phyloP scores from a whole-genome alignment of 2,329 filamentous ascomycete genomes.

The Trichothecium roseum region DNA sequence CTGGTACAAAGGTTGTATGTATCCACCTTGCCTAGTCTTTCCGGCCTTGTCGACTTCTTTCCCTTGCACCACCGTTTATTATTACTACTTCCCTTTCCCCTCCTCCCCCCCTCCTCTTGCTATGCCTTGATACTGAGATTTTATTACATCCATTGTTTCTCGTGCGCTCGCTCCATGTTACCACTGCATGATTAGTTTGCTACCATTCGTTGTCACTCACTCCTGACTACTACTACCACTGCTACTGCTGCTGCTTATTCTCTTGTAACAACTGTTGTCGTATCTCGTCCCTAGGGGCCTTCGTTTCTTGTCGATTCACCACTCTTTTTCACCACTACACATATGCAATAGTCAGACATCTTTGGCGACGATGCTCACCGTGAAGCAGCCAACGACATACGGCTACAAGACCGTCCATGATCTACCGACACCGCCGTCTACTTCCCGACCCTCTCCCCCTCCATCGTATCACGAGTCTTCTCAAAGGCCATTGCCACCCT shows the following conservation, averaged over 20 bases:
- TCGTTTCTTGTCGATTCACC: too few species aligned
- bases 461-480: constrained; percentile 37
- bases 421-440: constrained; percentile 47
- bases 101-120: neutral
- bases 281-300: neutral
- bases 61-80: too few species aligned
- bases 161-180: neutral
- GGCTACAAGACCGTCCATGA: constrained; percentile 53
- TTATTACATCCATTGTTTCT: neutral
- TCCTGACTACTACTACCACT: neutral
- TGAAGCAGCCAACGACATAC: constrained; percentile 48
- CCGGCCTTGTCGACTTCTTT: too few species aligned
- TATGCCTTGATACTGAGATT: neutral
- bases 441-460: constrained; percentile 44
- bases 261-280: too few species aligned
- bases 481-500: constrained; percentile 27
- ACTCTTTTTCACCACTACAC: neutral
- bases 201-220: neutral
- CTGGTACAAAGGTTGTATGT: constrained; percentile 23
- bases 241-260: neutral
- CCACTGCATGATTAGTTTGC: neutral
- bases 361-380: constrained; percentile 46
- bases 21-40: constrained; percentile 8
- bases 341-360: neutral
- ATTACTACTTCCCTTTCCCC: neutral